Percentiles rank a stretch among this genome's conserved stretches.
phyloP scores from a whole-genome alignment of 2,329 filamentous ascomycete genomes.

The Fusarium pininemorale region DNA sequence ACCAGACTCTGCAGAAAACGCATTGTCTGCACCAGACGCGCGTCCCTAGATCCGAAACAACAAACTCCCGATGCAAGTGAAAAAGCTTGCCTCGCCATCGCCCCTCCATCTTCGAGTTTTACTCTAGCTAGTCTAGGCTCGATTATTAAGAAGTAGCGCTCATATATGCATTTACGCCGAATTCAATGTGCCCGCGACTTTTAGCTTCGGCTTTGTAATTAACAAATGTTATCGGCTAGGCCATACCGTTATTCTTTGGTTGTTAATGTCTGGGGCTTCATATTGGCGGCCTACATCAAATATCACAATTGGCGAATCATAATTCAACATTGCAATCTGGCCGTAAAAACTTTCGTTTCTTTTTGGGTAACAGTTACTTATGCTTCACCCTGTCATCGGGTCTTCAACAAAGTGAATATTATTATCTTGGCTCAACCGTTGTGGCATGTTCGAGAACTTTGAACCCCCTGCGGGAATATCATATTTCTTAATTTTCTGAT shows the following conservation, averaged over 20 bases:
- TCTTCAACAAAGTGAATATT: neutral
- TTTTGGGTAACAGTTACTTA: neutral
- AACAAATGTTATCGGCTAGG: conserved; percentile 2
- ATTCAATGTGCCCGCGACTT: neutral
- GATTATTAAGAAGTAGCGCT: neutral
- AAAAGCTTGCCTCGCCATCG: conserved; percentile 4
- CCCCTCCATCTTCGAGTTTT: conserved; percentile 1
- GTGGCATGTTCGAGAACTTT: neutral
- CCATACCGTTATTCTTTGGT: neutral
- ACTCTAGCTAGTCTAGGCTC: neutral
- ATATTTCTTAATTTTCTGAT: conserved; percentile 2
- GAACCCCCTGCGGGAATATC: neutral
- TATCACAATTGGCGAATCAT: conserved; percentile 23
- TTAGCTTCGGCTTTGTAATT: conserved; percentile 3
- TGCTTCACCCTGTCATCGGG: neutral
- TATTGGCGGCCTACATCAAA: conserved; percentile 13
- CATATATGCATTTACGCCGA: neutral
- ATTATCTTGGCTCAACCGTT: neutral
- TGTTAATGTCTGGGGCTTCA: neutral
- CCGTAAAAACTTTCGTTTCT: neutral
- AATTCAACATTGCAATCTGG: neutral
- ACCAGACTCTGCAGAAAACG: conserved; percentile 27
- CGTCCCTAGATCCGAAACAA: conserved; percentile 34
- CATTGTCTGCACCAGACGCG: conserved; percentile 30
- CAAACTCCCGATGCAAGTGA: conserved; percentile 12